Evolutionary conservation across 1,139 yeast species (phyloP).

Genomic region (Meyerozyma smithsonii): DNA sequence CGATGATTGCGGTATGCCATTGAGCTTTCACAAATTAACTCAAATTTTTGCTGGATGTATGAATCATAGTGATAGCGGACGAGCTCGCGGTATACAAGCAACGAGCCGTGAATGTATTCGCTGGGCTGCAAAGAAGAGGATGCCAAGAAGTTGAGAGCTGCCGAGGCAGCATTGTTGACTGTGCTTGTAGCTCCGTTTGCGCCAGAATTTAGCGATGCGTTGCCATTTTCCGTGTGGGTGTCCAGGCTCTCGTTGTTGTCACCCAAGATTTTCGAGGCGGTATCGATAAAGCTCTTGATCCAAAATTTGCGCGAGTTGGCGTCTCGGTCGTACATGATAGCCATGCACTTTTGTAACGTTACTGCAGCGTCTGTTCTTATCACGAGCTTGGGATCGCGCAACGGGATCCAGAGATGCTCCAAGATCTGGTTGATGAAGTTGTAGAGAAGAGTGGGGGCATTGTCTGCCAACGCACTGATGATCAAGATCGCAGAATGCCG

Average conservation of each 20-base stretch:
- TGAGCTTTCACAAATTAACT: constrained; percentile 72
- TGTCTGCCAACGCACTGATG: constrained; percentile 76
- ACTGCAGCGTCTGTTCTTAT: constrained; percentile 83
- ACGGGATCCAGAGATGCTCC: constrained; percentile 82
- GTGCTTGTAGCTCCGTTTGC: constrained; percentile 4
- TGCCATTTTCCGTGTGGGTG: constrained; percentile 5
- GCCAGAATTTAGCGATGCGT: constrained; percentile 1
- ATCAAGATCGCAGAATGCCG: constrained; percentile 90
- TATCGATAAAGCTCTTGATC: constrained; percentile 68
- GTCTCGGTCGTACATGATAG: constrained; percentile 77
- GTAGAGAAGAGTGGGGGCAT: constrained; percentile 81
- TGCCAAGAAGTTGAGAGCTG: constrained; percentile 23
- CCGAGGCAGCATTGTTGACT: constrained; percentile 12
- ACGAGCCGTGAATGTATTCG: constrained; percentile 81
- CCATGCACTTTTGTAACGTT: constrained; percentile 72
- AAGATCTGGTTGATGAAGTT: constrained; percentile 74
- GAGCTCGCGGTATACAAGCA: constrained; percentile 77
- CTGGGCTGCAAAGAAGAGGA: constrained; percentile 33
- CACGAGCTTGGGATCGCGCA: constrained; percentile 70
- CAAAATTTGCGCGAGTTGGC: constrained; percentile 64
- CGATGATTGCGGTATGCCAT: constrained; percentile 75
- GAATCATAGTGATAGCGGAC: constrained; percentile 62
- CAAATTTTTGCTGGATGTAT: constrained; percentile 49
- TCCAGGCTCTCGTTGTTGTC: constrained; percentile 15
- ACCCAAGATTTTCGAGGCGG: constrained; percentile 40